Conservation (phyloP, 2,329 filamentous ascomycete genomes). For the Podosphaera leucotricha region DNA sequence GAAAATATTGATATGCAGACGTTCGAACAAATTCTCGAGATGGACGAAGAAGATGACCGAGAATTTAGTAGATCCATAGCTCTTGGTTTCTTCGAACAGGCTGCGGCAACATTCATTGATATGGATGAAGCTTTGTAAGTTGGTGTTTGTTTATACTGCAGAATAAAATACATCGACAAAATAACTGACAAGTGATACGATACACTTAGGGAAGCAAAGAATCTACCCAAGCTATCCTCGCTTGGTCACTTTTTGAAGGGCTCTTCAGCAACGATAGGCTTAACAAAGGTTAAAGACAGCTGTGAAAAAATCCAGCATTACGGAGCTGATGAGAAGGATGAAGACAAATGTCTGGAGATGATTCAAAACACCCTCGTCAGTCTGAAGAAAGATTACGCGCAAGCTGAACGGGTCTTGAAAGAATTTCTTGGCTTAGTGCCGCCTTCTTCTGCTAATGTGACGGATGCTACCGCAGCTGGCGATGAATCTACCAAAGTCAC, state of each 20-base stretch:
- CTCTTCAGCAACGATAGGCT: conserved; percentile 78
- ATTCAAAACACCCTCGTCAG: conserved; percentile 45
- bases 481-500: background rate
- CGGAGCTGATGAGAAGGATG: conserved; percentile 44
- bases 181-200: background rate
- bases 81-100: conserved; percentile 80
- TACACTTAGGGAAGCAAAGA: conserved; percentile 32
- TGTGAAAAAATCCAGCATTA: conserved; percentile 96
- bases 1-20: conserved; percentile 58
- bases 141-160: background rate
- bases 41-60: conserved; percentile 68
- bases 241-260: conserved; percentile 95
- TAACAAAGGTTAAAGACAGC: conserved; percentile 72
- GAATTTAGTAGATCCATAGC: conserved; percentile 83
- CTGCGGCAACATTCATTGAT: conserved; percentile 58
- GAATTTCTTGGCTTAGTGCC: conserved; percentile 15
- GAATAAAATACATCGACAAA: background rate
- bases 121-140: conserved; percentile 72
- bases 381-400: conserved; percentile 54
- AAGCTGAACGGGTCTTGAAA: conserved; percentile 46
- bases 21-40: conserved; percentile 90
- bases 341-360: conserved; percentile 41
- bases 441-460: background rate
- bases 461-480: background rate
- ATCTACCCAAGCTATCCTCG: conserved; percentile 53